Base-by-base conservation (phyloP, 225 moss, liverwort and hornwort genomes). In the Pseudoscleropodium purum region DNA sequence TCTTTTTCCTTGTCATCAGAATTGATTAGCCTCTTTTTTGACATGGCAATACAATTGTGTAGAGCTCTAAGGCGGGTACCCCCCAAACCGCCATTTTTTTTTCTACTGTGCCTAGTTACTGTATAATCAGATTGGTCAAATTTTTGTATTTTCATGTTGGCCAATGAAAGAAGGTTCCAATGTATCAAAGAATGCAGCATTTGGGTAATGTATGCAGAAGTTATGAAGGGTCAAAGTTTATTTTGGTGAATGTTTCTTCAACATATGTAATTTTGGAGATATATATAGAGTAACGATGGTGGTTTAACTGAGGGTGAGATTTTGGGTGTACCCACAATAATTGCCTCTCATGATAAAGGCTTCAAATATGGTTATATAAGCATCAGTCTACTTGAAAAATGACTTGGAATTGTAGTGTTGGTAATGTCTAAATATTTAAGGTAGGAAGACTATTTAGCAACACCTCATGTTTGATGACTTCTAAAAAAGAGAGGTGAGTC, bases 241-340 rank as follows among this genome's bases (percentile, higher is more conserved):
- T 27, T 43, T 43, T 15, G 10, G 41, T 72, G n/a, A 4, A 14
- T 39, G 39, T 39, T 43, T 43, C 3, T 73, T 43, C 15, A 27
- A 27, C 3, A 16, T 27, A 26, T 0, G 0, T 17, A 24, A 29
- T 39, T 73, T 43, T 74, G 29, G 74, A 29, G 10, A 45, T 45
- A 24, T 29, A 29, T 2, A 45, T 7, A 29, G 26, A 27, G 9
- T 27, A 3, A 18, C 45, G 74, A 41, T 45, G 10, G 10, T 1
- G 5, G 5, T 26, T 70, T 74, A 16, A 43, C 5, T 9, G 0
- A 27, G 1, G 0, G 6, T 45, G 30, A 2, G 3, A 8, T 9
- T 27, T 31, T 10, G 6, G 7, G 4, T 18, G 7, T 29, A 13
- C 1, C 6, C 1, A 75, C 11, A 1, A 31, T 49, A 6, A 49